phyloP scores from a whole-genome alignment of 495 filamentous ascomycete species.

The Penicillium salamii region DNA sequence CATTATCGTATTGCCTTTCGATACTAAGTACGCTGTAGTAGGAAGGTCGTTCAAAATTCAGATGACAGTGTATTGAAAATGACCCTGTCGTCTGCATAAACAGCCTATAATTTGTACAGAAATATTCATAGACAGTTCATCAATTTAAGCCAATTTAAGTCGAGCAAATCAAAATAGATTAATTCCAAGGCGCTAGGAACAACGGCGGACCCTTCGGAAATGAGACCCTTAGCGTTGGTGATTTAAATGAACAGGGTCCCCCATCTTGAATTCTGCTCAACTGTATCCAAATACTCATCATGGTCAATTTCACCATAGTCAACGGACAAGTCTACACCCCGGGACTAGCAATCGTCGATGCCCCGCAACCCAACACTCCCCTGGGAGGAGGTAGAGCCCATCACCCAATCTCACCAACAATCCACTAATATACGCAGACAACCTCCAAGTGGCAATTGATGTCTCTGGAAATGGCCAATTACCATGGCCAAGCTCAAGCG shows the following conservation, averaged over 20 bases:
- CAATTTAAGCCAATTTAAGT: too few species aligned
- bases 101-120: too few species aligned
- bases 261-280: neutral
- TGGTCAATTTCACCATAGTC: slow-evolving; percentile 47
- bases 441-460: slow-evolving; percentile 63
- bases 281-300: neutral
- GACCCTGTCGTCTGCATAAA: too few species aligned
- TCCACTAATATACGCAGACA: slow-evolving; percentile 37
- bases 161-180: slow-evolving; percentile 10
- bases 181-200: slow-evolving; percentile 15
- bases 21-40: too few species aligned
- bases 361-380: slow-evolving; percentile 65
- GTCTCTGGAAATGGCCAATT: slow-evolving; percentile 62
- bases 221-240: slow-evolving; percentile 16
- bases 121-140: too few species aligned
- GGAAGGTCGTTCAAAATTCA: too few species aligned
- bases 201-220: slow-evolving; percentile 18
- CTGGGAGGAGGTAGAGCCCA: slow-evolving; percentile 52
- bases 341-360: slow-evolving; percentile 59
- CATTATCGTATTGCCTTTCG: too few species aligned
- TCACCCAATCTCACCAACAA: neutral
- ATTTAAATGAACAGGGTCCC: slow-evolving; percentile 1
- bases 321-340: slow-evolving; percentile 64
- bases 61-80: too few species aligned
- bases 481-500: slow-evolving; percentile 40